Evolutionary conservation across 345 rosid genomes (phyloP).

Genomic region (Eucalyptus curtisii): DNA sequence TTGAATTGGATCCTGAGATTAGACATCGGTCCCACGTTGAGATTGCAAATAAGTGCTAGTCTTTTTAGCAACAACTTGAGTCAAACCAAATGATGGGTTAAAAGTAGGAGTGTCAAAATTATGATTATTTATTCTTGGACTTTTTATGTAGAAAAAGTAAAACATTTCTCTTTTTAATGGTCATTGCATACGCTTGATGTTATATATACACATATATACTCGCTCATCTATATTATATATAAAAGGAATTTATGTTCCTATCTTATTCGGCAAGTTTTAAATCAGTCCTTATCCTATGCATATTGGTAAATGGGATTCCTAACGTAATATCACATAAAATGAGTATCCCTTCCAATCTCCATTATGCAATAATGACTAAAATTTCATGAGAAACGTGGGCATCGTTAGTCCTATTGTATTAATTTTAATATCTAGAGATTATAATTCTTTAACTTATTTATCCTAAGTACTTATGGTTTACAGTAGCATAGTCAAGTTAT

Average conservation of each 20-base stretch:
- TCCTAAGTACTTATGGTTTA: accelerated
- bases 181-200: neutral
- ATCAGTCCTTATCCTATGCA: neutral
- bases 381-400: too few species aligned
- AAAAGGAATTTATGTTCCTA: neutral
- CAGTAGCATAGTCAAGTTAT: too few species aligned
- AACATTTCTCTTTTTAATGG: too few species aligned
- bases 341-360: too few species aligned
- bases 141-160: too few species aligned
- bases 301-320: neutral
- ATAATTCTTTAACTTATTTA: too few species aligned
- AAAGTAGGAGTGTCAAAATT: neutral
- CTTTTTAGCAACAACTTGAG: neutral
- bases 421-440: too few species aligned
- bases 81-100: neutral
- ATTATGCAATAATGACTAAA: too few species aligned
- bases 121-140: too few species aligned
- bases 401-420: too few species aligned
- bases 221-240: neutral
- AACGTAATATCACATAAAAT: too few species aligned
- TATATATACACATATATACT: too few species aligned
- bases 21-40: neutral
- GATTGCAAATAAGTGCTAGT: neutral
- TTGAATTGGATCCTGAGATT: neutral
- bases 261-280: neutral